phyloP scores from a whole-genome alignment of 164 flowering plant genomes.

The Piper betle region DNA sequence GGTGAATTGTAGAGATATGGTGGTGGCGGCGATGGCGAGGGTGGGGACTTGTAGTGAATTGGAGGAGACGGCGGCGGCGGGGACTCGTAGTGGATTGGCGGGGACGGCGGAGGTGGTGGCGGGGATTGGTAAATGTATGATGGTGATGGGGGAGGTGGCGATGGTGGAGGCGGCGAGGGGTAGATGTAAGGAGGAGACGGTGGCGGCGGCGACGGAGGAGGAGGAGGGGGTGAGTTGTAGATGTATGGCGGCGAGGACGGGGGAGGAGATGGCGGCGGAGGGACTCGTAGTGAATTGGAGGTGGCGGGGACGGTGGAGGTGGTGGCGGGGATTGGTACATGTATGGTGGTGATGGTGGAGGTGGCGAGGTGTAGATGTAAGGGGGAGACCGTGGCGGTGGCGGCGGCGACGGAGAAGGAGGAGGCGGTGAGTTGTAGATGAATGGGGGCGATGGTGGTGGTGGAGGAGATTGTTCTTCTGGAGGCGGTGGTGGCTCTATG shows the following conservation, averaged over 20 bases:
- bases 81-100: constrained; percentile 8
- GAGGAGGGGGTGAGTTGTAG: constrained; percentile 3
- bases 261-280: constrained; percentile 7
- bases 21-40: too few species aligned
- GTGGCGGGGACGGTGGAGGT: not conserved
- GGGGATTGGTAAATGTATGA: constrained; percentile 5
- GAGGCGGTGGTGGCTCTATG: constrained; percentile 19
- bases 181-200: constrained; percentile 3
- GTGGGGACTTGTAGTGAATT: too few species aligned
- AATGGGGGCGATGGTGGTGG: constrained; percentile 5
- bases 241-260: not conserved
- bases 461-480: constrained; percentile 18
- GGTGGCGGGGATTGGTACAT: not conserved
- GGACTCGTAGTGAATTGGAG: constrained; percentile 4
- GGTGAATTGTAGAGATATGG: too few species aligned
- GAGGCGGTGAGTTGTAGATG: constrained; percentile 3
- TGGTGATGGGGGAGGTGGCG: constrained; percentile 6
- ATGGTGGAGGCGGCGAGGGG: constrained; percentile 16
- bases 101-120: constrained; percentile 7
- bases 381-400: constrained; percentile 2
- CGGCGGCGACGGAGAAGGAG: not conserved
- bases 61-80: constrained; percentile 32
- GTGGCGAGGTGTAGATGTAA: not conserved
- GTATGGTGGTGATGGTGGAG: not conserved
- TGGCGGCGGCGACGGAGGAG: constrained; percentile 2